A percentile compares a stretch with the other conserved stretches of the same genome.
phyloP scores from a whole-genome alignment of 2,329 filamentous ascomycete genomes.

The Coniochaeta prunicola region DNA sequence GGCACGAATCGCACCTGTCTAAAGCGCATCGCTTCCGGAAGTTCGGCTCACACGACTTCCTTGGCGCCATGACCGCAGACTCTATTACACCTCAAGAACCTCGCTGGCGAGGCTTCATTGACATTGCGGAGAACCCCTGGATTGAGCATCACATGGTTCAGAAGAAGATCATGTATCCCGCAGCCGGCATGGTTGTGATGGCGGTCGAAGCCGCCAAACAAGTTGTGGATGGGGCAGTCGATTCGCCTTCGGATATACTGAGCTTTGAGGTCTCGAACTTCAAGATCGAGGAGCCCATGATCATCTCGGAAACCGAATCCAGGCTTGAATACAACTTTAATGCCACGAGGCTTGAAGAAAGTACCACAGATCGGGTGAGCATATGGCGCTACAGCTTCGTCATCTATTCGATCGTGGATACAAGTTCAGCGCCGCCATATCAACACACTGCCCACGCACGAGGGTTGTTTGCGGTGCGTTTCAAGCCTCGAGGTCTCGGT shows the following conservation, averaged over 20 bases:
- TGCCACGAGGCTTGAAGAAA: slow-evolving; percentile 22
- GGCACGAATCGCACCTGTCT: slow-evolving; percentile 44
- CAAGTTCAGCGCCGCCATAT: slow-evolving; percentile 18
- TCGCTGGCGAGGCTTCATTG: slow-evolving; percentile 40
- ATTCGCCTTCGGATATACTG: slow-evolving; percentile 10
- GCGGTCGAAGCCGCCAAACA: slow-evolving; percentile 19
- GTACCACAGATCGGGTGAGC: slow-evolving; percentile 5
- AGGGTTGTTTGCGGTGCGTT: slow-evolving; percentile 20
- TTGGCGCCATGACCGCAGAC: slow-evolving; percentile 38
- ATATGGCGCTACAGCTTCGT: slow-evolving; percentile 27
- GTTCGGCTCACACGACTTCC: slow-evolving; percentile 40
- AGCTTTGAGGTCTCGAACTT: slow-evolving; percentile 39
- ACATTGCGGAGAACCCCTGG: slow-evolving; percentile 21
- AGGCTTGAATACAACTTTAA: slow-evolving; percentile 45
- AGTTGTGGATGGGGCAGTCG: slow-evolving; percentile 5
- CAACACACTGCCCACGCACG: slow-evolving; percentile 32
- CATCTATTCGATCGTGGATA: slow-evolving; percentile 32
- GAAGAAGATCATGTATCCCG: slow-evolving; percentile 21
- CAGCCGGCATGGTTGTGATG: slow-evolving; percentile 21
- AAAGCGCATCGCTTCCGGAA: slow-evolving; percentile 34
- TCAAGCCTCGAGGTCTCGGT: slow-evolving; percentile 13
- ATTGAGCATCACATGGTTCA: slow-evolving; percentile 22
- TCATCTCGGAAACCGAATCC: slow-evolving; percentile 36
- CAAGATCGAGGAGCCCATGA: slow-evolving; percentile 41
- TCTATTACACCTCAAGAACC: slow-evolving; percentile 34